These are phyloP conservation scores for Claviceps capensis DNA, from an alignment of 2,329 filamentous ascomycete genomes.

Conservation along the genomic window DNA sequence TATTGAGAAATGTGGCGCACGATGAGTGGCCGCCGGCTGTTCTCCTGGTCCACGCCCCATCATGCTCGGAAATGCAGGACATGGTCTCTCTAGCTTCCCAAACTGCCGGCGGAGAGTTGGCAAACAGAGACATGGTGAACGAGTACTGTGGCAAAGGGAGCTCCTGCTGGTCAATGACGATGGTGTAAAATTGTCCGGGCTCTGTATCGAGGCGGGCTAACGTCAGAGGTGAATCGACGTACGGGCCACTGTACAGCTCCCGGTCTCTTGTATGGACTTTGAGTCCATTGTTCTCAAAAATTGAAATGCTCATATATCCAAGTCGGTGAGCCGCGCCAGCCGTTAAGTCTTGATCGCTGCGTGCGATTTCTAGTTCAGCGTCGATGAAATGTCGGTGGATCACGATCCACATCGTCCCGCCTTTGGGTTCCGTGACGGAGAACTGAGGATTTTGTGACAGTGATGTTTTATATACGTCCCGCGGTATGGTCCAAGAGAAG, in stretches of 20 bases:
- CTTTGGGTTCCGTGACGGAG: slow-evolving; percentile 43
- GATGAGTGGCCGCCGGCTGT: slow-evolving; percentile 77
- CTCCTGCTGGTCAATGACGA: slow-evolving; percentile 67
- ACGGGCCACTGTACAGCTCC: slow-evolving; percentile 62
- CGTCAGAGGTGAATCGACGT: slow-evolving; percentile 86
- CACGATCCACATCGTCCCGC: slow-evolving; percentile 66
- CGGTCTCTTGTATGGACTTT: slow-evolving; percentile 63
- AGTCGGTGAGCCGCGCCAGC: slow-evolving; percentile 36
- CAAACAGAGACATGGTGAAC: slow-evolving; percentile 82
- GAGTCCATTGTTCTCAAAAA: slow-evolving; percentile 59
- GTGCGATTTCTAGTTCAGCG: slow-evolving; percentile 43
- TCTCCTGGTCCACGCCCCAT: slow-evolving; percentile 59
- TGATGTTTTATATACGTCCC: slow-evolving; percentile 35
- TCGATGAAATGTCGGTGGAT: slow-evolving; percentile 76
- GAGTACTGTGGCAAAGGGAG: slow-evolving; percentile 59
- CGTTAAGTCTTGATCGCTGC: slow-evolving; percentile 26
- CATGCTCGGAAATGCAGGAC: slow-evolving; percentile 40
- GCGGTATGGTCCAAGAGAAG: slow-evolving; percentile 63
- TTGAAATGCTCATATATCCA: slow-evolving; percentile 78
- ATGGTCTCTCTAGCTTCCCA: slow-evolving; percentile 47
- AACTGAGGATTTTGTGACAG: slow-evolving; percentile 59
- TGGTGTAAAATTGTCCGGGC: slow-evolving; percentile 32
- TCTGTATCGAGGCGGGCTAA: slow-evolving; percentile 51
- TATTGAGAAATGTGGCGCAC: slow-evolving; percentile 62
- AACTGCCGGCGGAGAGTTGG: slow-evolving; percentile 47